Evolutionary conservation across 768 basidiomycete species (phyloP).

Genomic region (Lyophyllum atratum): DNA sequence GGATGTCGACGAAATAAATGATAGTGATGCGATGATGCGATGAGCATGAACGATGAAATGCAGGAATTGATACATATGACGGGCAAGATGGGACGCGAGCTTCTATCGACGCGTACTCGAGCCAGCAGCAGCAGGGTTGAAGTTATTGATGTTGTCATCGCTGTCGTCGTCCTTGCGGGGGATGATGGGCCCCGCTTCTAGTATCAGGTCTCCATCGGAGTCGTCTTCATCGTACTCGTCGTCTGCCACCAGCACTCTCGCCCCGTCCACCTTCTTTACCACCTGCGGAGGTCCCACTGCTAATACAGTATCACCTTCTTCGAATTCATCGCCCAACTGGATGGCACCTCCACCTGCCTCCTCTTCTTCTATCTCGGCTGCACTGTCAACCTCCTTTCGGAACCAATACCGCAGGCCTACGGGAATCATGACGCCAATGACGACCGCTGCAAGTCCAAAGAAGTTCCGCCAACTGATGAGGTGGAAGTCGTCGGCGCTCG

Average conservation of each 20-base stretch:
- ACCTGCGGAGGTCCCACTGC: constrained; percentile 55
- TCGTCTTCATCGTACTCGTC: constrained; percentile 46
- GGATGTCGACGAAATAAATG: not conserved
- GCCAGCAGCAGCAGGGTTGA: constrained; percentile 13
- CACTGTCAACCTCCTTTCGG: constrained; percentile 55
- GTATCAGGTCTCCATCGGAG: constrained; percentile 69
- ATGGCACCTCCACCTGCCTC: constrained; percentile 22
- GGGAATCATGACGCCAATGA: constrained; percentile 91
- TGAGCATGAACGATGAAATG: constrained; percentile 3
- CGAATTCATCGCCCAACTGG: constrained; percentile 26
- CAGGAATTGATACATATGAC: constrained; percentile 1
- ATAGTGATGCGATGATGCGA: not conserved
- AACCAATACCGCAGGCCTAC: constrained; percentile 88
- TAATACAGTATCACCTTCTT: constrained; percentile 48
- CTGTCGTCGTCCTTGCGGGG: constrained; percentile 21
- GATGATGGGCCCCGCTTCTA: constrained; percentile 70
- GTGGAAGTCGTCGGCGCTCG: constrained; percentile 89
- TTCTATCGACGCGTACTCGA: constrained; percentile 19
- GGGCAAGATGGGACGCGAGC: not conserved
- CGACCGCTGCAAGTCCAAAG: constrained; percentile 79
- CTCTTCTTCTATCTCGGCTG: constrained; percentile 35
- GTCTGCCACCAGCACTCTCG: constrained; percentile 28
- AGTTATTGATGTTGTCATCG: constrained; percentile 9
- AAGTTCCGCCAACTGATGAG: constrained; percentile 92
- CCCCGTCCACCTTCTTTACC: constrained; percentile 40